These are phyloP conservation scores for Fusarium guadeloupense DNA, from an alignment of 2,329 filamentous ascomycete species.

Conservation along the genomic window DNA sequence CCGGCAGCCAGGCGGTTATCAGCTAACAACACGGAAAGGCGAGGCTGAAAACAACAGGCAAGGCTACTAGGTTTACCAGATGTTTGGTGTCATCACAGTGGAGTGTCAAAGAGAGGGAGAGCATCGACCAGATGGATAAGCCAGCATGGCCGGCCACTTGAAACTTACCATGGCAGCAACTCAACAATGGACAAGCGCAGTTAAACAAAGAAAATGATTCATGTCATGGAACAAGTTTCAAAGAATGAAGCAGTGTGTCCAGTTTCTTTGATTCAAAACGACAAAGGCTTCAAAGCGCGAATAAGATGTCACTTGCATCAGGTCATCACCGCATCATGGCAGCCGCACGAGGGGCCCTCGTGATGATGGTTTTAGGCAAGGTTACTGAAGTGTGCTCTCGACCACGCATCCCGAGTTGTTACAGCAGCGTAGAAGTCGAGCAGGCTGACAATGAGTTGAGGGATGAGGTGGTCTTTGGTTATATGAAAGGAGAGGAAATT, in stretches of 20 bases:
- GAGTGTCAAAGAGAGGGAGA: background rate
- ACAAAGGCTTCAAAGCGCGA: conserved; percentile 9
- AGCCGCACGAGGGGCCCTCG: conserved; percentile 71
- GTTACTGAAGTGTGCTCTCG: conserved; percentile 64
- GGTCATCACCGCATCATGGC: conserved; percentile 75
- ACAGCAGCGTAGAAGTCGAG: conserved; percentile 54
- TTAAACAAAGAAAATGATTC: background rate
- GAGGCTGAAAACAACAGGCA: conserved; percentile 43
- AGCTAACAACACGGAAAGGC: conserved; percentile 7
- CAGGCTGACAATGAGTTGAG: conserved; percentile 53
- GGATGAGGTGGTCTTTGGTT: conserved; percentile 56
- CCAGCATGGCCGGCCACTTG: background rate
- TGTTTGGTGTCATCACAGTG: conserved; percentile 51
- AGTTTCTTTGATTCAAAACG: conserved; percentile 9
- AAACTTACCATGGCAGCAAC: conserved; percentile 33
- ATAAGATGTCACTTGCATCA: conserved; percentile 69
- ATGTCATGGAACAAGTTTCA: background rate
- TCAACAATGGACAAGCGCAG: background rate
- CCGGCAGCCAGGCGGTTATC: conserved; percentile 41
- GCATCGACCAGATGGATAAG: background rate
- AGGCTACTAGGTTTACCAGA: conserved; percentile 55
- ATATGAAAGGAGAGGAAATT: conserved; percentile 46
- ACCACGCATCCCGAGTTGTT: conserved; percentile 62
- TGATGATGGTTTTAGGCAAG: conserved; percentile 75
- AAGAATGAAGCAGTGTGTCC: background rate